Conservation (phyloP, 73 alveolate genomes). For the Blepharisma stoltei region DNA sequence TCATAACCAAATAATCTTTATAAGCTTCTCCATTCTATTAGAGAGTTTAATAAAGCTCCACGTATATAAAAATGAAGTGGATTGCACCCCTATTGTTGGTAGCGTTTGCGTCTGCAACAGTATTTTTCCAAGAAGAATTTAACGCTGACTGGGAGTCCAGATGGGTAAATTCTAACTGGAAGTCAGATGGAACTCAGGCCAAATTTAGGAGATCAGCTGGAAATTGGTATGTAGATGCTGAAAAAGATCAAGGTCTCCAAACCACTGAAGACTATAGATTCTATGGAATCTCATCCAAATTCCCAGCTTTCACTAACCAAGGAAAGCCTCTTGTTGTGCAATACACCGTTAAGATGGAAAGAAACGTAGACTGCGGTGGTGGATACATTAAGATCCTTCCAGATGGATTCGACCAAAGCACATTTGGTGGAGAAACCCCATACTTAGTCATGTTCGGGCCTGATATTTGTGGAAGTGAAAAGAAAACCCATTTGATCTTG, state of each 20-base stretch:
- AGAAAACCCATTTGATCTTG: constrained; percentile 24
- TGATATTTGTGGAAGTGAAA: constrained; percentile 36
- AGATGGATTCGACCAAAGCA: constrained; percentile 27
- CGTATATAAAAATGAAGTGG: no score
- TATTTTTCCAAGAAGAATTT: constrained; percentile 21
- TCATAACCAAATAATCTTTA: no score
- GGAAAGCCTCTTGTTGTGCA: constrained; percentile 30
- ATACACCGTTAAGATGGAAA: constrained; percentile 33
- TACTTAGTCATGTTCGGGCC: constrained; percentile 48
- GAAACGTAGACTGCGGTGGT: constrained; percentile 38
- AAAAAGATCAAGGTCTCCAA: constrained; percentile 35
- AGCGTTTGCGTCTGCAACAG: constrained; percentile 7
- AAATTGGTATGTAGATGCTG: constrained; percentile 35
- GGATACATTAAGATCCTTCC: constrained; percentile 39
- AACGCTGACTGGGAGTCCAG: not conserved
- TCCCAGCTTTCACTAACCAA: constrained; percentile 21
- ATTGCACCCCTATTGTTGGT: not conserved
- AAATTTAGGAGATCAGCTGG: constrained; percentile 27
- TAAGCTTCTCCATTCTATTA: no score
- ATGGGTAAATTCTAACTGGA: constrained; percentile 16
- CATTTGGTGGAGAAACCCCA: constrained; percentile 33
- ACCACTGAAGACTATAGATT: constrained; percentile 31
- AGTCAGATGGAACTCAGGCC: not conserved
- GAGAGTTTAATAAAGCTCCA: no score
- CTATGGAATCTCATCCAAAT: constrained; percentile 32